A percentile compares a stretch with the other conserved stretches of the same genome.
phyloP scores from a whole-genome alignment of 768 basidiomycete genomes.

The Kwoniella botswanensis region DNA sequence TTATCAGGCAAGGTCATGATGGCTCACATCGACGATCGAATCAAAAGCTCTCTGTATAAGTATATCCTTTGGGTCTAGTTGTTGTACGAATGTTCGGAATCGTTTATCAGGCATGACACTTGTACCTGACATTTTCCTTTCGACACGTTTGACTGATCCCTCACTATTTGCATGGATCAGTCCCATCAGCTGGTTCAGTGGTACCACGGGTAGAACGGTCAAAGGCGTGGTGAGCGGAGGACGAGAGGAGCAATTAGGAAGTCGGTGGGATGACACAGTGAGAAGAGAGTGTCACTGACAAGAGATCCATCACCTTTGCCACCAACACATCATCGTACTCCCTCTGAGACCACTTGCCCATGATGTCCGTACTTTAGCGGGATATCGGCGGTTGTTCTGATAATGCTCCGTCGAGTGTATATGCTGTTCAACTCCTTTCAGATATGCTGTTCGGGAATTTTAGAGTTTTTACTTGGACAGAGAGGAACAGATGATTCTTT shows the following conservation, averaged over 20 bases:
- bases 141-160: slow-evolving; percentile 4
- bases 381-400: no score
- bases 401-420: no score
- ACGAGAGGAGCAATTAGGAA: background rate
- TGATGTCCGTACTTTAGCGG: slow-evolving; percentile 3
- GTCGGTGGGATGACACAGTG: background rate
- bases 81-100: slow-evolving; percentile 37
- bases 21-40: slow-evolving; percentile 29
- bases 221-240: background rate
- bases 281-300: slow-evolving; percentile 24
- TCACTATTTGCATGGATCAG: background rate
- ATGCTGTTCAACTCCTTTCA: no score
- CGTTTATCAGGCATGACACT: slow-evolving; percentile 20
- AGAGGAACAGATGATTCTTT: no score
- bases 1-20: background rate
- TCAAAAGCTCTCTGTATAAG: slow-evolving; percentile 29
- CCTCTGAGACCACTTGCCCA: slow-evolving; percentile 40
- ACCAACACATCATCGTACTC: slow-evolving; percentile 36
- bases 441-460: no score
- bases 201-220: background rate
- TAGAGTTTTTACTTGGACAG: no score
- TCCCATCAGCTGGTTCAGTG: background rate
- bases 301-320: slow-evolving; percentile 33
- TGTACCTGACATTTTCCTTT: background rate
- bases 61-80: slow-evolving; percentile 29